A percentile compares a stretch with the other conserved stretches of the same genome.
These are phyloP conservation scores for Hygrocybe coccinea DNA, from an alignment of 768 basidiomycete genomes.

Conservation along the genomic window DNA sequence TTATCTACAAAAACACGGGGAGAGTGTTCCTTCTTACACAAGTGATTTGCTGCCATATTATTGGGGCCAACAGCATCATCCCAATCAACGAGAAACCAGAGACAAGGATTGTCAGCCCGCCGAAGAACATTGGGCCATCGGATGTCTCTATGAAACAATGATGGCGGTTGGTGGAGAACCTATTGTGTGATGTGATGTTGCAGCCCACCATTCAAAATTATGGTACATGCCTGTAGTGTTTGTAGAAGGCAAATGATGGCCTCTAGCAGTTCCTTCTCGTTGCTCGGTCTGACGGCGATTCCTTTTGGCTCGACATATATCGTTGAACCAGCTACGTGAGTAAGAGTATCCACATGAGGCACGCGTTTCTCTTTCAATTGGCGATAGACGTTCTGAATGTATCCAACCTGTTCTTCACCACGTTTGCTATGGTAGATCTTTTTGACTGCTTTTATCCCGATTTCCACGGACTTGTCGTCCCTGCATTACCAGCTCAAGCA, in stretches of 20 bases:
- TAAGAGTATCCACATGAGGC: background rate
- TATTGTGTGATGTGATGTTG: background rate
- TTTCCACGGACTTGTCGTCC: background rate
- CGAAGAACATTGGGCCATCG: conserved; percentile 5
- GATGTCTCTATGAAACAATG: conserved; percentile 5
- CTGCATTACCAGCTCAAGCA: background rate
- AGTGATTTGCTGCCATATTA: conserved; percentile 2
- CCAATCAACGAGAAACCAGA: conserved; percentile 5
- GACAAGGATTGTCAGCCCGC: background rate
- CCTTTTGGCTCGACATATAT: background rate
- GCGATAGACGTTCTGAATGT: background rate
- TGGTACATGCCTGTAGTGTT: background rate
- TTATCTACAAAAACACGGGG: background rate
- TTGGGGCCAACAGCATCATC: conserved; percentile 2
- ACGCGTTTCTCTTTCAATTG: background rate
- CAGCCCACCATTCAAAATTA: background rate
- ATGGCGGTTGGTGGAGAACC: conserved; percentile 1
- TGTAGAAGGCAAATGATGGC: background rate
- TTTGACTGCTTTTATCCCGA: background rate
- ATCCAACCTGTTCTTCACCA: background rate
- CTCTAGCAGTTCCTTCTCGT: background rate
- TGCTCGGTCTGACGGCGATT: background rate
- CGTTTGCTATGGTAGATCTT: background rate
- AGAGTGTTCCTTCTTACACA: background rate
- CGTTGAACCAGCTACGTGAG: background rate